Base-by-base conservation (phyloP, 2,329 filamentous ascomycete genomes). In the Fusarium sp. region DNA sequence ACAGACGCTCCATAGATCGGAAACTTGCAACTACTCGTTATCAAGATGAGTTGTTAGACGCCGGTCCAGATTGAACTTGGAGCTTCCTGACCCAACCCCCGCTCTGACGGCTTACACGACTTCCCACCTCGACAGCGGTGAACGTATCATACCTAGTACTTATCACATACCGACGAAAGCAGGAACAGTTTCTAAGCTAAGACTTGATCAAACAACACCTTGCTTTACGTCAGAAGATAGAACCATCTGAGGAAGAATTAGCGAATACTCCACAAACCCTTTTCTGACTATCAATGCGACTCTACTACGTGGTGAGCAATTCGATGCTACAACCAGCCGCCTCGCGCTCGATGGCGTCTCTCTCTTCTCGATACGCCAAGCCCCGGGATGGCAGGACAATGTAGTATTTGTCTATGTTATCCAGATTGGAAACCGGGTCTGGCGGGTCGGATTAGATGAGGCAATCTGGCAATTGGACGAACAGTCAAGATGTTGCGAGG, bases 121-220 rank as follows among this genome's bases (percentile, higher is more conserved):
- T 53, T n/a, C 59, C 48, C 56, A 48, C 23, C 47, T 37, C n/a
- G 59, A 71, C 16, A 21, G 72, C 72, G 72, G 72, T 74, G 72
- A 74, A 61, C 28, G 32, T 49, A 37, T n/a, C 34, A n/a, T n/a
- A 37, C 34, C n/a, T 37, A n/a, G 18, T 37, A 37, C 54, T 58
- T 28, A 25, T 32, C 42, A 30, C 25, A 34, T 54, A 59, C 23
- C 34, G 32, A 45, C 37, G 21, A 47, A 47, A 48, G 30, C 14
- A 27, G 54, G 34, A 63, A 41, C 47, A 21, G 34, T 37, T 48
- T 32, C 47, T 27, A 27, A 32, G 21, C 28, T 30, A 16, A 48
- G 34, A 23, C 47, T 42, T 37, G 20, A 7, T n/a, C 12, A 25
- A 51, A 41, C 14, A 59, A 64, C 23, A 30, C 48, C 23, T 51